These are phyloP conservation scores for Diaporthe ampelina DNA, from an alignment of 2,329 filamentous ascomycete species.

Conservation along the genomic window DNA sequence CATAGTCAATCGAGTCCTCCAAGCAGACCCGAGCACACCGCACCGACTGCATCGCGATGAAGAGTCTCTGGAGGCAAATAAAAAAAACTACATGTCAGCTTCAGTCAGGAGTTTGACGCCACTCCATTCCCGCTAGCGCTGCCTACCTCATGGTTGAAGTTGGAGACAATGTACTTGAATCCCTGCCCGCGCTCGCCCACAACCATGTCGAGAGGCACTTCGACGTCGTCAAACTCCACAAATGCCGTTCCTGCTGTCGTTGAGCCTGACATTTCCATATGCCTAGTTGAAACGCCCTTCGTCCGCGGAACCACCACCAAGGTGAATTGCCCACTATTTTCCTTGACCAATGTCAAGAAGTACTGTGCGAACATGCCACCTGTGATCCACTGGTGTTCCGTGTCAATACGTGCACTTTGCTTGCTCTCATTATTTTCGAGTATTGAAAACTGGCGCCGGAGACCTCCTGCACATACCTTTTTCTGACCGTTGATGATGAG, in stretches of 20 bases:
- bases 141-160: slow-evolving; percentile 71
- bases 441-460: no score
- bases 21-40: slow-evolving; percentile 67
- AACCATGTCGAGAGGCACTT: slow-evolving; percentile 64
- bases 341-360: slow-evolving; percentile 65
- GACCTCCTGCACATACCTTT: slow-evolving; percentile 48
- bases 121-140: no score
- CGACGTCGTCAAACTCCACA: slow-evolving; percentile 65
- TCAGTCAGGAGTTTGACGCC: no score
- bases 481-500: slow-evolving; percentile 74
- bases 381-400: slow-evolving; percentile 67
- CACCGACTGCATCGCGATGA: slow-evolving; percentile 66
- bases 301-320: slow-evolving; percentile 65
- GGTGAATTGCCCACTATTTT: slow-evolving; percentile 65
- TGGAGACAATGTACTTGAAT: slow-evolving; percentile 53
- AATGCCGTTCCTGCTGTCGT: slow-evolving; percentile 70
- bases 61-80: slow-evolving; percentile 54
- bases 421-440: no score
- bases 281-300: slow-evolving; percentile 62
- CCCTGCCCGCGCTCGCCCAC: slow-evolving; percentile 65
- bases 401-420: no score
- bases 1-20: slow-evolving; percentile 59
- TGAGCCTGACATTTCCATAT: slow-evolving; percentile 72
- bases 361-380: slow-evolving; percentile 68
- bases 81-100: no score